Base-by-base conservation (phyloP, 2,329 filamentous ascomycete genomes). In the Hymenoscyphus repandus region DNA sequence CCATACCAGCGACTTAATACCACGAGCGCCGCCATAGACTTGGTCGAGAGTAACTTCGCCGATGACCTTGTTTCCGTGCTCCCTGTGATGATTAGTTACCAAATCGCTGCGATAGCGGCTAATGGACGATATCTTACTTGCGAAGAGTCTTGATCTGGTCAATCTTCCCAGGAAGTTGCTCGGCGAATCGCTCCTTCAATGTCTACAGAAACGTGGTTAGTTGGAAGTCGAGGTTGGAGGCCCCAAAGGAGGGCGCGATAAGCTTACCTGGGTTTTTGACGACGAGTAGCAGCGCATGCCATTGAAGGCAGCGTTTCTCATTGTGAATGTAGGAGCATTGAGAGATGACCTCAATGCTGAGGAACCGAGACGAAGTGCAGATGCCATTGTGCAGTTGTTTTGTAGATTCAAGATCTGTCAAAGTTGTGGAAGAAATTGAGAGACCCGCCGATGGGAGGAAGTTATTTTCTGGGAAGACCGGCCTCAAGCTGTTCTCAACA, bases 41-140 rank as follows among this genome's bases (percentile, higher is more conserved):
- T 99, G 93, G 80, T 97, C 93, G 62, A 99, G 88, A 56, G 93
- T 99, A 71, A 99, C 90, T 82, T 97, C 90, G 73, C 93, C 92
- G 64, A 99, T 71, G 67, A 97, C 89, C 79, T 92, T 97, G 80
- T 80, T 88, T 72, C 93, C 93, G 73, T 95, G 83, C 70, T 96
- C 92, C 77, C 90, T 95, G 64, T 40, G 47, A 61, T 59, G 54
- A 52, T 62, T 39, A 64, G 58, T 54, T 36, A 41, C 33, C 22
- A 38, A 33, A 47, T 42, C 37, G 10, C 50, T 13, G 11, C 20
- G 15, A 31, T 22, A 33, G 13, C 38, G 18, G 17, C 20, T 38
- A 30, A 13, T 7, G 31, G 20, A 37, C 12, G n/a, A 31, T 49
- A 51, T 51, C 86, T 71, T 79, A 95, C 90, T 96, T 96, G 74